Conservation (phyloP, 164 flowering plant genomes). For the Dillenia turbinata region DNA sequence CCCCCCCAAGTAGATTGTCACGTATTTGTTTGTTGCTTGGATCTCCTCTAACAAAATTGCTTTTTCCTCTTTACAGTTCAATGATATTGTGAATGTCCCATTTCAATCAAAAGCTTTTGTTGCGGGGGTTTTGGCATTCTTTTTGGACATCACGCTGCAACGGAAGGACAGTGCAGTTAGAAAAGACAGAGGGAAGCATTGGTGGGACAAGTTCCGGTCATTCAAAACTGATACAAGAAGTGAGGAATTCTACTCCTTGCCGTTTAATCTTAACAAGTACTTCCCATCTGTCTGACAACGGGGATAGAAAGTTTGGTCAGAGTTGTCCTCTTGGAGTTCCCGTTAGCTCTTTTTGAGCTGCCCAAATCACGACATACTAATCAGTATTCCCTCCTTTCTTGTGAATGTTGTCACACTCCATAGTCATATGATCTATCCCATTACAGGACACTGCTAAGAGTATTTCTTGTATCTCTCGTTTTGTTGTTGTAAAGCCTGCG, state of each 20-base stretch:
- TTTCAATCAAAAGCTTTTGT: conserved; percentile 89
- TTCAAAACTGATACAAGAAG: conserved; percentile 75
- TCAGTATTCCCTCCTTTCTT: no score
- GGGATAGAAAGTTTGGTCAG: not conserved
- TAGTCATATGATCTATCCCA: conserved; percentile 15
- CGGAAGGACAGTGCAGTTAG: conserved; percentile 45
- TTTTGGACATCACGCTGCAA: conserved; percentile 76
- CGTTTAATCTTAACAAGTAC: conserved; percentile 88
- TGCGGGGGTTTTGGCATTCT: conserved; percentile 67
- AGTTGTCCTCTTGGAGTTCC: no score
- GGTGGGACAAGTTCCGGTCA: conserved; percentile 91
- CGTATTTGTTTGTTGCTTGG: not conserved
- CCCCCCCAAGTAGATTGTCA: not conserved
- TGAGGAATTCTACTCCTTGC: conserved; percentile 91
- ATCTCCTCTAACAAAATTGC: conserved; percentile 4
- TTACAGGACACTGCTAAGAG: conserved; percentile 10
- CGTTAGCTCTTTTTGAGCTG: no score
- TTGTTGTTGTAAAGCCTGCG: conserved; percentile 22
- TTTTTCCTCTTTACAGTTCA: conserved; percentile 56
- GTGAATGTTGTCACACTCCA: not conserved
- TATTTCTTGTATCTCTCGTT: conserved; percentile 8
- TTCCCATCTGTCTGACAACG: conserved; percentile 76
- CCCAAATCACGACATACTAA: no score
- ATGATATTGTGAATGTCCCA: conserved; percentile 82
- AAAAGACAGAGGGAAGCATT: conserved; percentile 89